Evolutionary conservation across 768 basidiomycete species (phyloP), one percentile per base, ranked within the genome.

Genomic region (Hebeloma cylindrosporum): DNA sequence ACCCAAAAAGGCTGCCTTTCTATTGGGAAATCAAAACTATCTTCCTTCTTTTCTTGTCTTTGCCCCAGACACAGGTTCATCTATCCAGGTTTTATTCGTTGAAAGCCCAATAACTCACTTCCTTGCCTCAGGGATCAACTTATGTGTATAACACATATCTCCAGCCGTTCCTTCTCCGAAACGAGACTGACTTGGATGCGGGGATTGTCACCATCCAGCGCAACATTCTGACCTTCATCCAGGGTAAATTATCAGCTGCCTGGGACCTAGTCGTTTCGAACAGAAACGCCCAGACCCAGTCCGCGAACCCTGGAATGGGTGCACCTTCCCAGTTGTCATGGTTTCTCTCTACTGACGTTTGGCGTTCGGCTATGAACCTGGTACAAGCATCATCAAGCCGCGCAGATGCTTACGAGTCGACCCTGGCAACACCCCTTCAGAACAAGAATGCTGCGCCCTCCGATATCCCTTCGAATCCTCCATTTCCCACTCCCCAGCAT

Each of bases 1-100:
- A 51, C 58, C 25, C 61, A 43, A 42, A 37, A 31, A 85, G 85
- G 85, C 56, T 88, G 30, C 85, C 86, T 5, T 85, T 88, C 59
- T 88, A 87, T 58, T 85, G 80, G 79, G 86, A 88, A 56, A 33
- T 78, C 40, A 80, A 85, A 54, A 85, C 81, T n/a, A 17, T 80
- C 3, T 79, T 86, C 59, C 59, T 88, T 3, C 68, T 88, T 18
- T 88, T 81, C 67, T 61, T 88, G 32, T 65, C 83, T 7, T 74
- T 88, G 13, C 84, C 85, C 5, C 83, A 85, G 65, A 83, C 75
- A 1, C 75, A 85, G 74, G 85, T 80, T 45, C 36, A 67, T 64
- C 25, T 26, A 23, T 35, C 20, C 35, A 36, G 29, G 36, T 23
- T 7, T 40, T 33, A 33, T 29, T 21, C 42, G 8, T 28, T 3